Conservation (phyloP, 345 rosid genomes). For the Mallotus nudiflorus region DNA sequence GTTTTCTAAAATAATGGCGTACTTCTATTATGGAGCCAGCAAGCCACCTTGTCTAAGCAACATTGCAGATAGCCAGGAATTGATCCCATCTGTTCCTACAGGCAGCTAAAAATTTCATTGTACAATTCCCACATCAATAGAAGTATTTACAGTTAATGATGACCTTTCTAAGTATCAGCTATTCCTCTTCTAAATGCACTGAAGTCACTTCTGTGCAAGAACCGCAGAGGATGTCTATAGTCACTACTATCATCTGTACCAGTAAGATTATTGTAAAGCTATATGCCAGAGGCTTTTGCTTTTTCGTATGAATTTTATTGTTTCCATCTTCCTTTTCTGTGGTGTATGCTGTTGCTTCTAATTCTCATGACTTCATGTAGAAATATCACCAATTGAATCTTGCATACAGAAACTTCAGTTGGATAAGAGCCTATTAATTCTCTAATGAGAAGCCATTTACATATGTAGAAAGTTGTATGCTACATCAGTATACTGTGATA, state of each 20-base stretch:
- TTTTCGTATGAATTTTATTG: no score
- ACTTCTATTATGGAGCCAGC: constrained; percentile 87
- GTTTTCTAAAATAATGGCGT: constrained; percentile 81
- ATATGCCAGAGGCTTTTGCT: no score
- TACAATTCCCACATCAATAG: neutral
- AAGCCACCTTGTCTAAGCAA: constrained; percentile 62
- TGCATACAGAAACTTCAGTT: no score
- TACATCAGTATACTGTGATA: no score
- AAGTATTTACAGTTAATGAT: no score
- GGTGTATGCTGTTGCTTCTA: neutral
- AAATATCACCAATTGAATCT: no score
- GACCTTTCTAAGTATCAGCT: no score
- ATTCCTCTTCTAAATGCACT: neutral
- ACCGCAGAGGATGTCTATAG: neutral
- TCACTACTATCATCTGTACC: neutral
- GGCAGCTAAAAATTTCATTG: constrained; percentile 19
- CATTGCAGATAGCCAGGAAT: constrained; percentile 43
- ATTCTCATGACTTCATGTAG: neutral
- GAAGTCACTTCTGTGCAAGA: neutral
- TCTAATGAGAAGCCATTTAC: no score
- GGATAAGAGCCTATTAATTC: no score
- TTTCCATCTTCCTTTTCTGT: no score
- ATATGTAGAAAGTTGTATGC: no score
- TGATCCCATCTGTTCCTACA: constrained; percentile 48
- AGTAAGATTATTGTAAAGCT: no score